phyloP scores from a whole-genome alignment of 2,329 filamentous ascomycete species.

The Acrodontium crateriforme region DNA sequence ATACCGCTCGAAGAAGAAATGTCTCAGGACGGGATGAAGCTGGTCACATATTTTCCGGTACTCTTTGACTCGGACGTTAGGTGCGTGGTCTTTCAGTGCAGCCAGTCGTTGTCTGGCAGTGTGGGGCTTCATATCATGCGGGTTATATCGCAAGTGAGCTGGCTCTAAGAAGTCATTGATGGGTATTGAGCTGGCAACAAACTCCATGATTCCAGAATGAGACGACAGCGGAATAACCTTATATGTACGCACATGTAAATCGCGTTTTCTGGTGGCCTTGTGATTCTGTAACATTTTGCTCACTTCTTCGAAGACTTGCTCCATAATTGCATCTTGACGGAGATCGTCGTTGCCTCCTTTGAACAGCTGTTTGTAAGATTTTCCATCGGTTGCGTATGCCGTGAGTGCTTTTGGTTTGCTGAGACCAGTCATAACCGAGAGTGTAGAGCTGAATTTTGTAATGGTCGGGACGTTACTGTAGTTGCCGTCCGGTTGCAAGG shows the following conservation, averaged over 20 bases:
- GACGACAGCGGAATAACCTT: slow-evolving; percentile 85
- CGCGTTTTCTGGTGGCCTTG: slow-evolving; percentile 72
- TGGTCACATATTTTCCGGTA: slow-evolving; percentile 67
- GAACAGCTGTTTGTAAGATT: slow-evolving; percentile 75
- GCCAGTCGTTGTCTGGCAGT: slow-evolving; percentile 70
- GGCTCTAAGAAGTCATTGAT: slow-evolving; percentile 86
- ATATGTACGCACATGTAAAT: slow-evolving; percentile 86
- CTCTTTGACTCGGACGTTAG: slow-evolving; percentile 56
- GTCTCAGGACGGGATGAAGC: slow-evolving; percentile 87
- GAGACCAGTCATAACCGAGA: slow-evolving; percentile 77
- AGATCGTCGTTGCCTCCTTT: slow-evolving; percentile 95
- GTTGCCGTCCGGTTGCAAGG: slow-evolving; percentile 56
- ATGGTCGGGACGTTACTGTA: slow-evolving; percentile 70
- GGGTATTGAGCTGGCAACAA: slow-evolving; percentile 84
- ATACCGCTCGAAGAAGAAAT: slow-evolving; percentile 95
- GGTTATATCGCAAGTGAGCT: slow-evolving; percentile 75
- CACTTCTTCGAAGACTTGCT: slow-evolving; percentile 95
- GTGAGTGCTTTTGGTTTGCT: slow-evolving; percentile 92
- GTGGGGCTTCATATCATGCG: slow-evolving; percentile 63
- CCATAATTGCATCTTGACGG: slow-evolving; percentile 96
- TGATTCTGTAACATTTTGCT: slow-evolving; percentile 80
- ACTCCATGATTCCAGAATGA: slow-evolving; percentile 85
- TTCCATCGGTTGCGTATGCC: slow-evolving; percentile 62
- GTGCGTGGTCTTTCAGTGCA: slow-evolving; percentile 50
- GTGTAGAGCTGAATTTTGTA: slow-evolving; percentile 54